Evolutionary conservation across 805 yeast genomes (phyloP), one percentile per base, ranked within the genome.

Genomic region (Kuraishia floccosa): DNA sequence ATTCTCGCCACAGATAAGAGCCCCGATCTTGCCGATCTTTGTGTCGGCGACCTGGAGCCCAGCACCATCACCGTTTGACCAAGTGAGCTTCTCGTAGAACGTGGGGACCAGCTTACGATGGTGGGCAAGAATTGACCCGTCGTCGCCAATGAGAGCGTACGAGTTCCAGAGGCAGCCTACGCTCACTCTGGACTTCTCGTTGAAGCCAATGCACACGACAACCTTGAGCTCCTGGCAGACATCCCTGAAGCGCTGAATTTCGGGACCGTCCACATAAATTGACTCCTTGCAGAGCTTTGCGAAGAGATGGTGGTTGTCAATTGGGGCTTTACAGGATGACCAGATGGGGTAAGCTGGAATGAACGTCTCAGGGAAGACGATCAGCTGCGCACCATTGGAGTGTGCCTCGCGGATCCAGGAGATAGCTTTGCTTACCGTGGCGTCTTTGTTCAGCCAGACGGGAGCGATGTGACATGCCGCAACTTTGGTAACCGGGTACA

Each of bases 101-200:
- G 47, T 42, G 21, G 47, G 47, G 2, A 42, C 46, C 8, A 42
- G 25, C 27, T 42, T 42, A 17, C 46, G 32, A 28, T 42, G 47
- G 27, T 41, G 46, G 9, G 39, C 32, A 19, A 36, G 30, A 30
- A 42, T 42, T 3, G 27, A 7, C 8, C 47, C 47, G 26, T 42
- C 32, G 14, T 36, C 42, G 24, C 37, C 43, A 21, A 41, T 35
- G 10, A 41, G 29, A 4, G 39, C 47, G 30, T 39, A 39, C 8
- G 48, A 41, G 26, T 44, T 44, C 48, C 47, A 44, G n/a, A 44
- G 30, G 25, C 48, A 40, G 5, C 49, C 49, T 11, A 43, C 48
- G 22, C 44, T 39, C 15, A 39, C 33, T 10, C 25, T 30, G 1
- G 46, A 43, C 25, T 36, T 35, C 23, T 44, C 49, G 32, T 43